Conservation (phyloP, 768 basidiomycete genomes). For the Psilocybe cubensis region DNA sequence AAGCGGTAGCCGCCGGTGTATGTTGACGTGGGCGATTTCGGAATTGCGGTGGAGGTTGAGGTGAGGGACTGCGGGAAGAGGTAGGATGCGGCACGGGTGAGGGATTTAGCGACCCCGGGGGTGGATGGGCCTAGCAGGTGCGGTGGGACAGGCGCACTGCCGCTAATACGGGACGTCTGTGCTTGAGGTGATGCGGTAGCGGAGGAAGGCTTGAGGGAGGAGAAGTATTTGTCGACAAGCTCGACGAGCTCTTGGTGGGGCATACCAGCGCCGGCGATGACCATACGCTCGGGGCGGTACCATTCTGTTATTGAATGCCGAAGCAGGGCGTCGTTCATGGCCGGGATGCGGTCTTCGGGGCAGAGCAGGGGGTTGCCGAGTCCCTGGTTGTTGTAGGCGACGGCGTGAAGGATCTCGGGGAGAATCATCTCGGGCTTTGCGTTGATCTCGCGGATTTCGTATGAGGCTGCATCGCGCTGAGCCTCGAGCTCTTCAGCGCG, state of each 20-base stretch:
- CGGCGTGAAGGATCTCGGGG: slow-evolving; percentile 86
- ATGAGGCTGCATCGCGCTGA: slow-evolving; percentile 86
- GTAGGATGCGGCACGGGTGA: slow-evolving; percentile 81
- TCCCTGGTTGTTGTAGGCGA: slow-evolving; percentile 78
- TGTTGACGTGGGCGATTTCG: slow-evolving; percentile 47
- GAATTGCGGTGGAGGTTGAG: slow-evolving; percentile 25
- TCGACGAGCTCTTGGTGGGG: slow-evolving; percentile 88
- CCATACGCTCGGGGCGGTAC: slow-evolving; percentile 95
- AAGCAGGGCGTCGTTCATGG: slow-evolving; percentile 65
- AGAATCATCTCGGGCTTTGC: slow-evolving; percentile 93
- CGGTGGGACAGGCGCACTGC: slow-evolving; percentile 43
- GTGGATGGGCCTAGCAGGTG: slow-evolving; percentile 63
- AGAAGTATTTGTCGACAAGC: slow-evolving; percentile 83
- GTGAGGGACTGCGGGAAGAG: slow-evolving; percentile 58
- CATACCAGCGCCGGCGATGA: slow-evolving; percentile 94
- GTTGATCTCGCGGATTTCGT: slow-evolving; percentile 87
- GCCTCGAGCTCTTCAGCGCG: slow-evolving; percentile 76
- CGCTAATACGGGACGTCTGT: slow-evolving; percentile 17
- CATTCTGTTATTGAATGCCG: slow-evolving; percentile 71
- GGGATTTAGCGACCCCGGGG: slow-evolving; percentile 58
- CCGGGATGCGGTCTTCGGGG: slow-evolving; percentile 78
- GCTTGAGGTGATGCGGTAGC: slow-evolving; percentile 26
- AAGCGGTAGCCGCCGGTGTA: slow-evolving; percentile 89
- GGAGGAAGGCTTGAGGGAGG: slow-evolving; percentile 54
- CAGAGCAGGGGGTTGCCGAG: slow-evolving; percentile 93